phyloP scores from a whole-genome alignment of 164 flowering plant species.

The Taxillus chinensis region DNA sequence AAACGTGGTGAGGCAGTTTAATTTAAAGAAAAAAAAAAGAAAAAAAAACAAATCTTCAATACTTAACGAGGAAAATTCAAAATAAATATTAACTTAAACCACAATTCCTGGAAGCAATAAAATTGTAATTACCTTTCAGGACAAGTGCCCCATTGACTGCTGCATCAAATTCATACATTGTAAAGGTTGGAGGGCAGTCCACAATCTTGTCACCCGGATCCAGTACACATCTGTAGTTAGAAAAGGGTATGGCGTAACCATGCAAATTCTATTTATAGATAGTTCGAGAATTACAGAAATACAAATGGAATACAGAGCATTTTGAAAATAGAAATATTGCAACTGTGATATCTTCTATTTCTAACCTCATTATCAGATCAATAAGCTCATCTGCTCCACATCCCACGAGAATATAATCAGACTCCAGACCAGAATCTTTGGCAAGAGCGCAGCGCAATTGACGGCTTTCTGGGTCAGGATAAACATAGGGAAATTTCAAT shows the following conservation, averaged over 20 bases:
- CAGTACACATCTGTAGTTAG: conserved; percentile 67
- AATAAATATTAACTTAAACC: not conserved
- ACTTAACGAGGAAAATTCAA: not conserved
- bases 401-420: conserved; percentile 88
- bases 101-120: not conserved
- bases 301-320: not conserved
- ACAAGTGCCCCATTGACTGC: conserved; percentile 89
- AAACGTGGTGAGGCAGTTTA: not conserved
- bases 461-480: conserved; percentile 96
- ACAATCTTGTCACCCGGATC: conserved; percentile 97
- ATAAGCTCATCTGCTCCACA: conserved; percentile 99
- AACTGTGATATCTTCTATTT: not conserved
- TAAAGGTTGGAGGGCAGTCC: conserved; percentile 98
- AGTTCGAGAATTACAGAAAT: not conserved
- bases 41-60: not conserved
- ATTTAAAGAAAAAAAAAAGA: not conserved
- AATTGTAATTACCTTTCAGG: conserved; percentile 47
- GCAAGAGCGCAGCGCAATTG: conserved; percentile 88
- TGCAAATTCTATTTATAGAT: not conserved
- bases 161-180: conserved; percentile 99
- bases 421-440: conserved; percentile 80
- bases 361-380: conserved; percentile 92
- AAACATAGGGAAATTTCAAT: conserved; percentile 77
- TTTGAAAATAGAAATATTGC: not conserved
- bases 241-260: not conserved